Percentiles rank a stretch among this genome's conserved stretches.
Conservation (phyloP, 306 rosid genomes). For the Amphicarpaea edgeworthii region DNA sequence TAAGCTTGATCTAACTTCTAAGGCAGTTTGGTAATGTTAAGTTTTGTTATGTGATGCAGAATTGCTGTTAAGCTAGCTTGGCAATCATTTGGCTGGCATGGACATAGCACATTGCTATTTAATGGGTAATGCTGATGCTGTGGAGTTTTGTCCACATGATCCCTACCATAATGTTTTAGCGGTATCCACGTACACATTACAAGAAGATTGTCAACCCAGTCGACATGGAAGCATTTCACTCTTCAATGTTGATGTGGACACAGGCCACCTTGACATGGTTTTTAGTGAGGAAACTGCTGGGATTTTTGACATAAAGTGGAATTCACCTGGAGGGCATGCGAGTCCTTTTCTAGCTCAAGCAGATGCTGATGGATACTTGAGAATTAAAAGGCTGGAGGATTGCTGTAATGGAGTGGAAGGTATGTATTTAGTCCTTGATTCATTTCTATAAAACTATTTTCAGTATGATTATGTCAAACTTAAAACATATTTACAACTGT, state of each 20-base stretch:
- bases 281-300: constrained; percentile 65
- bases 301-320: constrained; percentile 92
- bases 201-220: constrained; percentile 72
- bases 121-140: constrained; percentile 88
- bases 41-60: not conserved
- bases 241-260: constrained; percentile 57
- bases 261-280: constrained; percentile 53
- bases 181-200: constrained; percentile 78
- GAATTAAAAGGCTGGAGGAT: constrained; percentile 59
- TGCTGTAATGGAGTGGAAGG: constrained; percentile 60
- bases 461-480: constrained; percentile 15
- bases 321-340: constrained; percentile 51
- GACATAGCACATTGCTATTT: constrained; percentile 77
- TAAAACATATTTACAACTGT: not conserved
- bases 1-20: constrained; percentile 23
- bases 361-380: constrained; percentile 85
- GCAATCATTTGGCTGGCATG: constrained; percentile 49
- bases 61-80: constrained; percentile 2
- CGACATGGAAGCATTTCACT: constrained; percentile 83
- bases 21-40: constrained; percentile 71
- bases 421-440: constrained; percentile 63
- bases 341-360: constrained; percentile 79
- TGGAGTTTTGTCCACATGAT: constrained; percentile 81
- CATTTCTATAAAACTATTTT: constrained; percentile 17
- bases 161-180: constrained; percentile 69